Evolutionary conservation across 2,329 filamentous ascomycete genomes (phyloP).

Genomic region (Trichoderma aggressivum): DNA sequence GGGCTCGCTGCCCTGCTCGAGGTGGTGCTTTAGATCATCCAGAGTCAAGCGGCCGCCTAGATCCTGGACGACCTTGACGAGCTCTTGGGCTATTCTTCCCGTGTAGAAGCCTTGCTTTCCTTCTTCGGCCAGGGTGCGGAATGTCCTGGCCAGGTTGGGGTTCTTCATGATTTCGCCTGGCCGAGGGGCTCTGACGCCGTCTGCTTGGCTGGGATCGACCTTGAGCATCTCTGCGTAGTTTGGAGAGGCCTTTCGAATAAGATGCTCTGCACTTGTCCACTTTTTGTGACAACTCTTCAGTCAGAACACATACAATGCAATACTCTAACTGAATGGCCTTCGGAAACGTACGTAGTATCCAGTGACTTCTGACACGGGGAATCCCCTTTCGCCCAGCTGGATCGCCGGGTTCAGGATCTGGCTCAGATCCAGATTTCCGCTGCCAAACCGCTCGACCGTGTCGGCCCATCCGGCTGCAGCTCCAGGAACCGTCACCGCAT

Average conservation of each 20-base stretch:
- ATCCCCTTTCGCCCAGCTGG: constrained; percentile 80
- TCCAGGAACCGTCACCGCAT: constrained; percentile 83
- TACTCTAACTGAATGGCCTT: accelerated
- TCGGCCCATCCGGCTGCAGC: constrained; percentile 94
- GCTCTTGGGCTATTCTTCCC: constrained; percentile 74
- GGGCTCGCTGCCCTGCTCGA: constrained; percentile 65
- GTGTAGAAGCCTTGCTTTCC: constrained; percentile 91
- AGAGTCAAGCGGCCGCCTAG: constrained; percentile 75
- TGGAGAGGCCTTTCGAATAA: constrained; percentile 70
- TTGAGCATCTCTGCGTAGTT: constrained; percentile 89
- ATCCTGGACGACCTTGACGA: constrained; percentile 73
- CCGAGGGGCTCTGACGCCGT: constrained; percentile 69
- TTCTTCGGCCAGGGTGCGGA: constrained; percentile 70
- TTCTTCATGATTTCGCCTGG: constrained; percentile 90
- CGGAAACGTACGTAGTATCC: constrained; percentile 58
- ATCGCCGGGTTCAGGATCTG: constrained; percentile 82
- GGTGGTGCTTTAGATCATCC: constrained; percentile 76
- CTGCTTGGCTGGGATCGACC: constrained; percentile 61
- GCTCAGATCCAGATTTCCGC: constrained; percentile 72
- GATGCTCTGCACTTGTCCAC: constrained; percentile 67
- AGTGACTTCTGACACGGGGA: constrained; percentile 80
- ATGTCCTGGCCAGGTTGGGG: constrained; percentile 75
- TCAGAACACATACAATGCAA: neutral
- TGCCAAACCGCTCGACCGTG: constrained; percentile 82
- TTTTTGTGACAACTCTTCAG: constrained; percentile 35